Evolutionary conservation across 805 yeast genomes (phyloP), one percentile per base, ranked within the genome.

Genomic region (Candida insectalens): DNA sequence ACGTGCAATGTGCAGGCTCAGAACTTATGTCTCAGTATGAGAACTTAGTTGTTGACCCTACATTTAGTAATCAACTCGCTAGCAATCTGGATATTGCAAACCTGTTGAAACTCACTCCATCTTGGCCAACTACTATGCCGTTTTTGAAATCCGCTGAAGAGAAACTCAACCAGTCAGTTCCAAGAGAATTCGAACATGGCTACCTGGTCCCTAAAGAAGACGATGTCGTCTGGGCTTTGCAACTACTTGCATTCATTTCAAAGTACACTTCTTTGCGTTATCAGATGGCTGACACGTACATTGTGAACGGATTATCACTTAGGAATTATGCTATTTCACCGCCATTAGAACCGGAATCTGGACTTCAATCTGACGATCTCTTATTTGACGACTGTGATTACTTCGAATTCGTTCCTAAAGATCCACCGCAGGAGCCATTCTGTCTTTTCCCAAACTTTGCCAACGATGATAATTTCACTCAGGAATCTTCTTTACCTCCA

Each of bases 221-320:
- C 52, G 98, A 89, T 51, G 83, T 89, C 13, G 77, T 85, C 25
- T 87, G 96, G 95, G 81, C 95, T 4, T 63, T 89, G 35, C 97
- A 89, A 55, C 66, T 92, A 15, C 57, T 92, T 33, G 97, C 97
- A 10, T 89, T 87, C 55, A 83, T 88, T 27, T 87, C 96, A 4
- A 89, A 89, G 56, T 89, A 92, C 49, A 78, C 96, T 1, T 70
- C 74, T 40, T 62, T 88, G 53, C 82, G 88, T 47, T 78, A 75
- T 25, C 67, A 67, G 31, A 62, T 89, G 38, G 94, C 87, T 44
- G 71, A 70, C 34, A 77, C 94, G 3, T 81, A 82, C 54, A 59
- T 87, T 30, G 76, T 87, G 6, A 79, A 83, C 10, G 73, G 76
- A 19, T 62, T 89, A 56, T 77, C 87, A 2, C 53, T 71, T 20